Base-by-base conservation (phyloP, 225 moss, liverwort and hornwort species). In the Pseudisothecium myosuroides region DNA sequence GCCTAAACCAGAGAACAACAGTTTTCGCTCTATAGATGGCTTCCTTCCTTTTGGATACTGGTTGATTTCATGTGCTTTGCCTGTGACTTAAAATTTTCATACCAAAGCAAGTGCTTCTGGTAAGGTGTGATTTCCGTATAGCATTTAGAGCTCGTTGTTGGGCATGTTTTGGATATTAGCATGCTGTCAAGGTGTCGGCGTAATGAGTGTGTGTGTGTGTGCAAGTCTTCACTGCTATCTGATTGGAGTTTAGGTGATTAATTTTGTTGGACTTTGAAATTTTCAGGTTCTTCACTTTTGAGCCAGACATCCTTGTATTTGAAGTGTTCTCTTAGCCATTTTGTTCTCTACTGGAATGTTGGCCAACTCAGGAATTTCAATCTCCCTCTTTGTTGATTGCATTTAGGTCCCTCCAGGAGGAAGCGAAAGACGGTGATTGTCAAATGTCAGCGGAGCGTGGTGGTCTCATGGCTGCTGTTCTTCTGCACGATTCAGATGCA, bases 401-500 rank as follows among this genome's bases (percentile, higher is more conserved):
- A 82, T 86, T 88, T 83, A 96, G 96, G 95, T 97, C 93, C 29
- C 90, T 98, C 34, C 93, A 92, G 67, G 91, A 95, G 85, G 94
- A 95, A 60, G 88, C 90, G 47, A 93, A 85, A 47, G 89, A 88
- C 50, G 90, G 68, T 65, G 81, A 88, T 61, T 64, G 85, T 87
- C 92, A 90, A 80, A 88, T 89, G 45, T 84, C 89, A 73, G 91
- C 74, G 27, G 95, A 96, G 68, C 87, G 86, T 87, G 95, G 96
- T 72, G 93, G 93, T 91, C 93, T 97, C 87, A 92, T 96, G 92
- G 95, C 92, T 82, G 95, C 95, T 87, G 96, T 99, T 88, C 94
- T 96, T 73, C 90, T 86, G 86, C 94, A 93, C 77, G 96, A 96
- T 85, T 93, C 96, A 17, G 93, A 97, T 87, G 98, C 98, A 72